A percentile compares a stretch with the other conserved stretches of the same genome.
phyloP scores from a whole-genome alignment of 1,139 yeast genomes.

The Kodamaea derodonti region DNA sequence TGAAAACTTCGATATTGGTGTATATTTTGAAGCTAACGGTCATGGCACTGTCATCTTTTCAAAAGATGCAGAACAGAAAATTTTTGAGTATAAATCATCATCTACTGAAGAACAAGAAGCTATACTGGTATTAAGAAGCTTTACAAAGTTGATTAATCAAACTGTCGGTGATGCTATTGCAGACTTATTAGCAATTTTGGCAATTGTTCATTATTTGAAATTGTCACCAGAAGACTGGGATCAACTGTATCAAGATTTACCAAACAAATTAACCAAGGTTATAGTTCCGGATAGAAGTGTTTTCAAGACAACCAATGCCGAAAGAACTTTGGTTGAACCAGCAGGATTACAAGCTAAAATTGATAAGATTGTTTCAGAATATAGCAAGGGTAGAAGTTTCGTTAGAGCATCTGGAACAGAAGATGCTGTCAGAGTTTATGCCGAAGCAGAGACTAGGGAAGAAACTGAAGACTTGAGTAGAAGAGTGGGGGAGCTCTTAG shows the following conservation, averaged over 20 bases:
- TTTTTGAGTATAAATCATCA: conserved; percentile 21
- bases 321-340: conserved; percentile 75
- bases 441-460: conserved; percentile 65
- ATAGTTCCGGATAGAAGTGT: conserved; percentile 75
- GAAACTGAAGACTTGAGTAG: conserved; percentile 31
- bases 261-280: conserved; percentile 78
- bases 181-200: conserved; percentile 75
- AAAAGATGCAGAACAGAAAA: conserved; percentile 44
- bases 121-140: conserved; percentile 48
- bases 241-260: conserved; percentile 72
- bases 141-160: conserved; percentile 79
- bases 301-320: conserved; percentile 88
- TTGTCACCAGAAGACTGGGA: conserved; percentile 72
- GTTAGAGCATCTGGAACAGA: conserved; percentile 98
- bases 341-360: conserved; percentile 71
- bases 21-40: conserved; percentile 98
- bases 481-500: conserved; percentile 32
- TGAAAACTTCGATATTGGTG: conserved; percentile 78
- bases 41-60: conserved; percentile 94
- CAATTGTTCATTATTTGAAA: conserved; percentile 55
- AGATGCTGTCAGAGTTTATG: conserved; percentile 93
- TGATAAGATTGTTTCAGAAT: conserved; percentile 59
- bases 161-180: conserved; percentile 97
- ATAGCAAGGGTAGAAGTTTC: conserved; percentile 71
- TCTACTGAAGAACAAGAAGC: conserved; percentile 35